Base-by-base conservation (phyloP, 75 land plant species). In the Cupressus sempervirens region DNA sequence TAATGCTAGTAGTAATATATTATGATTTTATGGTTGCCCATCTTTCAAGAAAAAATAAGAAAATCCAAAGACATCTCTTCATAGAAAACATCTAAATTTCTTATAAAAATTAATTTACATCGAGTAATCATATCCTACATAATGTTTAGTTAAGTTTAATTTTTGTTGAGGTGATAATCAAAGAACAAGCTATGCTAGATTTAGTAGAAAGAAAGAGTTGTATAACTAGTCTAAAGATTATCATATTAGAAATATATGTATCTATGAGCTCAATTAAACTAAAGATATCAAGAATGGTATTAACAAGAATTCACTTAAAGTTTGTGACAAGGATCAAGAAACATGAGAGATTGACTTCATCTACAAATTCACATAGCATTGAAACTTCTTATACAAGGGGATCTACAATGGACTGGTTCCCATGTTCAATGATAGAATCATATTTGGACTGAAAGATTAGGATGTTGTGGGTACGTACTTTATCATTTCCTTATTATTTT, bases 381-480 rank as follows among this genome's bases (percentile, higher is more conserved):
- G 23, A n/a, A 10, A 15, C 82, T 48, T 34, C 76, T 74, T 74
- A 74, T 18, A 7, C 1, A 2, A 20, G 10, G 11, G 7, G n/a
- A 23, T 89, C 93, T 80, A 94, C 96, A 1, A 15, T 92, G 50
- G 91, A 91, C 35, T 96, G 98, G 98, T 93, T 94, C 62, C 98
- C 98, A 1, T 88, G 98, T 20, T 89, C 90, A 83, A 95, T 91
- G 86, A 90, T 91, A 30, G 97, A 95, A 38, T 90, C 98, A 4
- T 95, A 84, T 76, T 87, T 96, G 79, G 91, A 91, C 65, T 90
- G 95, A 81, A 96, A 96, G 82, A 95, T 96, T 65, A 93, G 90
- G 84, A 68, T 86, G 89, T 92, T 96, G 38, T 97, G 93, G 97
- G 97, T 94, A 34, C 12, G 30, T 34, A 43, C 23, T 26, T 48